Evolutionary conservation across 331 rosid species (phyloP).

Genomic region (Cydonia oblonga): DNA sequence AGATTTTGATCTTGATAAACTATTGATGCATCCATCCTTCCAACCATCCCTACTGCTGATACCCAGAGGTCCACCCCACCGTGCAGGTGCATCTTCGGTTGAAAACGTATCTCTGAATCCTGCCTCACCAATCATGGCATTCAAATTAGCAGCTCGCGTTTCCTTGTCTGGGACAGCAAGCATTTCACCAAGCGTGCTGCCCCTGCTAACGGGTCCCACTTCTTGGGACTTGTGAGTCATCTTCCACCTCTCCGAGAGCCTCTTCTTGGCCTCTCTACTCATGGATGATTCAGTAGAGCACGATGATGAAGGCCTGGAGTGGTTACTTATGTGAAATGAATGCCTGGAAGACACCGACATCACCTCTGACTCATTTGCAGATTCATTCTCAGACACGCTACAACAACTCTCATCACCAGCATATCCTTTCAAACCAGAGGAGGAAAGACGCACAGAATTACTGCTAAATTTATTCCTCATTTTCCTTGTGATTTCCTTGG

Average conservation of each 20-base stretch:
- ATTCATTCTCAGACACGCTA: conserved; percentile 59
- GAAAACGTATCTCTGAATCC: conserved; percentile 28
- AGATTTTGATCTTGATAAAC: conserved; percentile 63
- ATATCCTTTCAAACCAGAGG: conserved; percentile 49
- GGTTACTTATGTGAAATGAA: conserved; percentile 29
- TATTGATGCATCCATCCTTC: conserved; percentile 48
- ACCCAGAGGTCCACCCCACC: conserved; percentile 63
- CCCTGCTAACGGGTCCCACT: conserved; percentile 35
- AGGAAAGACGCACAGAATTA: conserved; percentile 27
- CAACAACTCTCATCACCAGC: conserved; percentile 66
- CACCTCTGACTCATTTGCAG: conserved; percentile 42
- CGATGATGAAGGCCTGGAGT: conserved; percentile 39
- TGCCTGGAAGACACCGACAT: conserved; percentile 27
- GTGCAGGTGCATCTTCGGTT: conserved; percentile 5
- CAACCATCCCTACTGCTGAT: conserved; percentile 97
- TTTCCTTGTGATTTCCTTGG: conserved; percentile 62
- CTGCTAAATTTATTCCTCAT: conserved; percentile 41
- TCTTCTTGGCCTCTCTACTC: conserved; percentile 86
- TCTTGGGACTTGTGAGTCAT: conserved; percentile 57
- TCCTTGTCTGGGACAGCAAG: conserved; percentile 65
- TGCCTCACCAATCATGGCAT: conserved; percentile 22
- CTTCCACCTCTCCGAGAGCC: conserved; percentile 92
- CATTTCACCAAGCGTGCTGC: conserved; percentile 92
- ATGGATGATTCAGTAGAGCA: conserved; percentile 62
- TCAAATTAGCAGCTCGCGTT: conserved; percentile 17